Evolutionary conservation across 2,329 filamentous ascomycete genomes (phyloP).

Genomic region (Triangularia verruculosa): DNA sequence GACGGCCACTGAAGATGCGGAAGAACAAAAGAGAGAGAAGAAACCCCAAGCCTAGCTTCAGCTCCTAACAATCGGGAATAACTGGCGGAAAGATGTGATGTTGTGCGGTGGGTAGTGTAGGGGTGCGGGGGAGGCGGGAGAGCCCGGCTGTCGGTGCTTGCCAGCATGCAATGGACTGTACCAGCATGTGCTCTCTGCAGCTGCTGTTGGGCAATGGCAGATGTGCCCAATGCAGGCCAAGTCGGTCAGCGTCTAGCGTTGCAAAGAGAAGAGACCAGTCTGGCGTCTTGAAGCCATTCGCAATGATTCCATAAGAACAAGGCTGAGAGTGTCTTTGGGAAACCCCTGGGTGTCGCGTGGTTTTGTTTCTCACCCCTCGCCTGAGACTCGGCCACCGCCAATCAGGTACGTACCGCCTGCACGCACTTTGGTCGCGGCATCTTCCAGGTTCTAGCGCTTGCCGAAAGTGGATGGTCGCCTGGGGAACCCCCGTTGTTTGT

Average conservation of each 20-base stretch:
- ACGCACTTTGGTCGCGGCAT: background rate
- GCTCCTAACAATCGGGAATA: background rate
- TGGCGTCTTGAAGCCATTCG: background rate
- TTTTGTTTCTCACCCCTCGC: background rate
- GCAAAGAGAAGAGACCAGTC: too few species aligned
- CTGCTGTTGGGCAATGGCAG: background rate
- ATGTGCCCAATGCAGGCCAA: background rate
- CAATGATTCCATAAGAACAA: background rate
- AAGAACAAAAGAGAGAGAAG: too few species aligned
- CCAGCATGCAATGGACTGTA: background rate
- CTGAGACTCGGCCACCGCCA: background rate
- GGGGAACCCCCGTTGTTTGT: constrained; percentile 27
- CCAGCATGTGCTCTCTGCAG: background rate
- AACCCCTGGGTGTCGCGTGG: background rate
- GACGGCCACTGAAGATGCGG: background rate
- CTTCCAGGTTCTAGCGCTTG: constrained; percentile 7
- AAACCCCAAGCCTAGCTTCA: background rate
- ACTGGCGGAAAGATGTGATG: background rate
- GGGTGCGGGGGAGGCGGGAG: background rate
- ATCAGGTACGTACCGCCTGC: background rate
- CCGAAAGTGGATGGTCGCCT: constrained; percentile 17
- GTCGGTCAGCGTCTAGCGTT: background rate
- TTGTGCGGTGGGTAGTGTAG: too few species aligned
- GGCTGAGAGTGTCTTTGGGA: background rate
- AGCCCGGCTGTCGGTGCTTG: background rate